phyloP scores from a whole-genome alignment of 2,329 filamentous ascomycete species.

The Colletotrichum ledebouriae region DNA sequence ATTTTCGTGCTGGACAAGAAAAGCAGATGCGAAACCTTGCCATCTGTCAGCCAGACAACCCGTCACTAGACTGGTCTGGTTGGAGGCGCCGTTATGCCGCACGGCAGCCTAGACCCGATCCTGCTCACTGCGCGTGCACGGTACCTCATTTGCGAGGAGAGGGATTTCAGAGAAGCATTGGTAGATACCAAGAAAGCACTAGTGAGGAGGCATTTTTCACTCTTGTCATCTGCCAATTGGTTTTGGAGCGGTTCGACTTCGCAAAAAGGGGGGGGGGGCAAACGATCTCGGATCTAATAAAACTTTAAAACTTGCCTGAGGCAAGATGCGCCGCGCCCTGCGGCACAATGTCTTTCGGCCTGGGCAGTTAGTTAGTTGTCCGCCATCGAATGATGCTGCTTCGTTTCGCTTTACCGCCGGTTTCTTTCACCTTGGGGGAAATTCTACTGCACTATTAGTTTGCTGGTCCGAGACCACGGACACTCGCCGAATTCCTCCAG shows the following conservation, averaged over 20 bases:
- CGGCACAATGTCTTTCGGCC: constrained; percentile 18
- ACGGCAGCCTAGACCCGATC: constrained; percentile 4
- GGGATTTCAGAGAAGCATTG: neutral
- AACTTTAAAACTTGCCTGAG: constrained; percentile 18
- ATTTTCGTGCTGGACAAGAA: neutral
- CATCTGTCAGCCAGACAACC: neutral
- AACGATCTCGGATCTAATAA: constrained; percentile 15
- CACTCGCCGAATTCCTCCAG: neutral
- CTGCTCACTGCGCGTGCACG: neutral
- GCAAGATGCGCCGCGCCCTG: constrained; percentile 12
- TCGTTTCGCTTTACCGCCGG: no score
- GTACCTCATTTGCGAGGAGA: constrained; percentile 4
- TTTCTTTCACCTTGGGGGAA: no score
- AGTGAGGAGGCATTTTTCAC: neutral
- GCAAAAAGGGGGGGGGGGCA: neutral
- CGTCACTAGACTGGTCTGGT: neutral
- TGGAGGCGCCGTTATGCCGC: neutral
- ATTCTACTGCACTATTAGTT: neutral
- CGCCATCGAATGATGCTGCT: neutral
- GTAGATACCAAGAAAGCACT: no score
- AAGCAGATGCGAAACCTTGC: constrained; percentile 8
- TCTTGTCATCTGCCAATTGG: neutral
- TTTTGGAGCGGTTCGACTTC: neutral
- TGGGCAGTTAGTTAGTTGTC: neutral
- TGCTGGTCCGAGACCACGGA: constrained; percentile 4